Percentiles rank a stretch among this genome's conserved stretches.
Evolutionary conservation across 2,329 filamentous ascomycete genomes (phyloP).

Genomic region (Aspergillus luchuensis): DNA sequence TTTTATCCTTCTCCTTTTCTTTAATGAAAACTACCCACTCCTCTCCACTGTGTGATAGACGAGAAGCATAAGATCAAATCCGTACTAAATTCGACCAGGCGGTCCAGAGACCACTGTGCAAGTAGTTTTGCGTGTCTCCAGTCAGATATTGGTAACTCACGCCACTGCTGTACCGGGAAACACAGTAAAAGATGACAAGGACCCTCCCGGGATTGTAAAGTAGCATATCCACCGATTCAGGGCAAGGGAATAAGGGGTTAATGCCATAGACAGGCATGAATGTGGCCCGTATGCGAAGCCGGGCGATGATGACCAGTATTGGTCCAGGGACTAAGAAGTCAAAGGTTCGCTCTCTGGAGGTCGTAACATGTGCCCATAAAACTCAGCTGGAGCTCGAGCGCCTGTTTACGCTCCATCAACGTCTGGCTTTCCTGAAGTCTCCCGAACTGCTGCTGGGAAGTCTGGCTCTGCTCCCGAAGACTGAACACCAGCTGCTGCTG

Average conservation of each 20-base stretch:
- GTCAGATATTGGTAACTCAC: slow-evolving; percentile 20
- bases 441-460: slow-evolving; percentile 37
- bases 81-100: not conserved
- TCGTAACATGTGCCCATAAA: slow-evolving; percentile 42
- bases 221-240: not conserved
- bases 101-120: not conserved
- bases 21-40: not conserved
- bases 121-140: not conserved
- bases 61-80: not conserved
- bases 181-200: slow-evolving; percentile 17
- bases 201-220: not conserved
- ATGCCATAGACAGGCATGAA: slow-evolving; percentile 30
- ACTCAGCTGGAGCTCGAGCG: slow-evolving; percentile 41
- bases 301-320: slow-evolving; percentile 41
- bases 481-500: slow-evolving; percentile 37
- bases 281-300: slow-evolving; percentile 34
- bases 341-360: slow-evolving; percentile 37
- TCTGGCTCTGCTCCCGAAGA: slow-evolving; percentile 42
- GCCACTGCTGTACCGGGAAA: slow-evolving; percentile 33
- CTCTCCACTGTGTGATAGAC: not conserved
- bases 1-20: not conserved
- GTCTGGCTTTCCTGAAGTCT: slow-evolving; percentile 39
- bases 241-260: slow-evolving; percentile 31
- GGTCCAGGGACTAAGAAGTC: slow-evolving; percentile 31
- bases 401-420: slow-evolving; percentile 38